Conservation (phyloP, 2,329 filamentous ascomycete species). For the Trichoderma oligosporum region DNA sequence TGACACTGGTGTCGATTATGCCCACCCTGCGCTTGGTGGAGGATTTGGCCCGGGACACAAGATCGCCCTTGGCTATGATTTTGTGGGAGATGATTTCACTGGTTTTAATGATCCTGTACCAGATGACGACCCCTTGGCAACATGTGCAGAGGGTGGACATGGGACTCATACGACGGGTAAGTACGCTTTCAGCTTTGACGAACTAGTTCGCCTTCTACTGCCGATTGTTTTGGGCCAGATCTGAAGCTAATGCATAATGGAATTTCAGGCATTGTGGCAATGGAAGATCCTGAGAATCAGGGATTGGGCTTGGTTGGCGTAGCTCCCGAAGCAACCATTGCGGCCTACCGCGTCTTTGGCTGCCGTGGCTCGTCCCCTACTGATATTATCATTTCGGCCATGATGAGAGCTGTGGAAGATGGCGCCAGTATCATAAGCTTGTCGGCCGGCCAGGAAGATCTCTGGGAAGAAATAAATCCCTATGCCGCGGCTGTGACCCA, state of each 20-base stretch:
- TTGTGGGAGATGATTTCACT: slow-evolving; percentile 27
- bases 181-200: too few relatives aligned
- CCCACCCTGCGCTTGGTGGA: slow-evolving; percentile 56
- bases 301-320: slow-evolving; percentile 49
- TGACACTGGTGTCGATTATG: slow-evolving; percentile 47
- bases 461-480: slow-evolving; percentile 39
- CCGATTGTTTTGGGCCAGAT: not conserved
- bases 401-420: slow-evolving; percentile 52
- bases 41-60: slow-evolving; percentile 53
- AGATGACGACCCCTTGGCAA: slow-evolving; percentile 24
- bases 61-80: slow-evolving; percentile 26
- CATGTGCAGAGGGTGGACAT: slow-evolving; percentile 21
- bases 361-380: slow-evolving; percentile 43
- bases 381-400: slow-evolving; percentile 52
- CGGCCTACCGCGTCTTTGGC: slow-evolving; percentile 51
- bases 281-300: slow-evolving; percentile 27
- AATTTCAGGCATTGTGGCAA: slow-evolving; percentile 28
- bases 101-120: slow-evolving; percentile 21
- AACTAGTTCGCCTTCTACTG: not conserved
- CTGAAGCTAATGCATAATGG: slow-evolving; percentile 16
- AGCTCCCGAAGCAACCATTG: slow-evolving; percentile 49
- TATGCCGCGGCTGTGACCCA: slow-evolving; percentile 39
- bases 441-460: slow-evolving; percentile 23
- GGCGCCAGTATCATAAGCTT: slow-evolving; percentile 34
- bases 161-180: slow-evolving; percentile 24